Evolutionary conservation across 768 basidiomycete genomes (phyloP), one percentile per base, ranked within the genome.

Genomic region (Butyriboletus loyo): DNA sequence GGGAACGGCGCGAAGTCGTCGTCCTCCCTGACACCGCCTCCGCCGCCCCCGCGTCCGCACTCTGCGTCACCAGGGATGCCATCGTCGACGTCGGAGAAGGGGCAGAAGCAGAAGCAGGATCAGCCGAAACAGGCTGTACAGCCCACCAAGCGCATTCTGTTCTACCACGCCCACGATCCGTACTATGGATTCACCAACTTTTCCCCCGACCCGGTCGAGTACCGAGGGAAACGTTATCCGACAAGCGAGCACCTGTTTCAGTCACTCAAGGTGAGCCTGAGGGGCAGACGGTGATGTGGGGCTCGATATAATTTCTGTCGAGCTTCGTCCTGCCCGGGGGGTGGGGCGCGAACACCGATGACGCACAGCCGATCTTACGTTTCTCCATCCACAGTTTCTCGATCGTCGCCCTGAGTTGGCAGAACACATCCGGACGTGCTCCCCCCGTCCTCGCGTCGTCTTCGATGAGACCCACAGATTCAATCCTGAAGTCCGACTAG

Each of bases 181-280:
- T 54, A 70, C 55, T 73, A 76, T 46, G 71, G 72, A 14, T 76
- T 76, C 59, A 73, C 75, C 46, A 76, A 76, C 59, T 75, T 75
- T 53, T 78, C 77, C 4, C 59, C 73, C 6, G 72, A 78, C 57
- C 60, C 71, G 5, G 69, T 80, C 28, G 58, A 65, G 21, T 77
- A 75, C 52, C 50, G 57, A 13, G 72, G 73, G 14, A 73, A 69
- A 54, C 39, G 55, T 3, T 79, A 79, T 52, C 73, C 73, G 1
- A 78, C 78, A 10, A 74, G 74, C 42, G 77, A 78, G 55, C 78
- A 79, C 55, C 56, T 79, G 36, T 79, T 75, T 45, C 76, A 79
- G 50, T 71, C 77, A 22, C 66, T 77, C 59, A 78, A 73, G 69
- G 72, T 71, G 40, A 65, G 67, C 15, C 7, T 25, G n/a, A n/a